phyloP scores from a whole-genome alignment of 495 filamentous ascomycete species.

The Viridothelium virens region DNA sequence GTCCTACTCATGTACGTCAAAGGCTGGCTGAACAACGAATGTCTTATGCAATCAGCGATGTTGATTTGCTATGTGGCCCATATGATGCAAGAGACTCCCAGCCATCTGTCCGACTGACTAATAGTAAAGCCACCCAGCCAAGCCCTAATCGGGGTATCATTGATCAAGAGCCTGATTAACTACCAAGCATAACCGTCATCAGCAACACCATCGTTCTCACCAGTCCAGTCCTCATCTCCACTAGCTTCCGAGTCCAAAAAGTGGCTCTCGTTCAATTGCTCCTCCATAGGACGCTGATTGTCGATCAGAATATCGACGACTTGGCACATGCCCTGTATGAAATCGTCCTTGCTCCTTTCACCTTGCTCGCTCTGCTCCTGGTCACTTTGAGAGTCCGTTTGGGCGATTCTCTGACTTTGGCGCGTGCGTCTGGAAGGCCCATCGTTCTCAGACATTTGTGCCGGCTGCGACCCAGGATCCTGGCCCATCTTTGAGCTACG shows the following conservation, averaged over 20 bases:
- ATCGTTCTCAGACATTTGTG: not conserved
- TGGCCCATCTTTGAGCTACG: not conserved
- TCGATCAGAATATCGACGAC: constrained; percentile 74
- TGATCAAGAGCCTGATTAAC: not conserved
- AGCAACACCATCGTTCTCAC: constrained; percentile 39
- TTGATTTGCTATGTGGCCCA: too few relatives aligned
- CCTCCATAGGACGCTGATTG: constrained; percentile 68
- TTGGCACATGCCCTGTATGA: constrained; percentile 71
- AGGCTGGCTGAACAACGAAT: too few relatives aligned
- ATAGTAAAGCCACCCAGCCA: not conserved
- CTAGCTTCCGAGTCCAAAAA: constrained; percentile 66
- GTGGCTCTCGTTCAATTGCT: constrained; percentile 65
- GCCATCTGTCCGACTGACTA: not conserved
- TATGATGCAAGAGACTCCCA: not conserved
- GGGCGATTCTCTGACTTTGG: not conserved
- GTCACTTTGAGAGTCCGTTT: not conserved
- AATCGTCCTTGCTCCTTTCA: constrained; percentile 16
- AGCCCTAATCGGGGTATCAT: constrained; percentile 20
- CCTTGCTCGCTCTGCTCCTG: not conserved
- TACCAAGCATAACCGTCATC: constrained; percentile 40
- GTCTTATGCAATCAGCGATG: too few relatives aligned
- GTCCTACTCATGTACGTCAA: too few relatives aligned
- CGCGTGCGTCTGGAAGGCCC: constrained; percentile 7
- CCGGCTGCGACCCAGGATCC: not conserved
- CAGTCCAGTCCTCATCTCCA: constrained; percentile 75